phyloP scores from a whole-genome alignment of 2,329 filamentous ascomycete genomes.

The Alternaria solani region DNA sequence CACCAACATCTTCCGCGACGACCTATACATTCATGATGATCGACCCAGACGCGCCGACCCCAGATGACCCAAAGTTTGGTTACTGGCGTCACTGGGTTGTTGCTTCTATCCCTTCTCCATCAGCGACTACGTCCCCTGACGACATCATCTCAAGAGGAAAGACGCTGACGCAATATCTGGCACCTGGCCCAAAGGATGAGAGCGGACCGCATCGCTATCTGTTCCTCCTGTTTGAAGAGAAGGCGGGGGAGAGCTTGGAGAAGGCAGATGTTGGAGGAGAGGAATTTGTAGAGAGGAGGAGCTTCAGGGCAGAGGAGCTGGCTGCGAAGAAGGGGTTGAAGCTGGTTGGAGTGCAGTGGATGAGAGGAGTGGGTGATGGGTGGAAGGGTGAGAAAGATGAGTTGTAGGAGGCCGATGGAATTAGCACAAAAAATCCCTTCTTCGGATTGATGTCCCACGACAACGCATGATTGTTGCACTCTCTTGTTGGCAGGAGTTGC shows the following conservation, averaged over 20 bases:
- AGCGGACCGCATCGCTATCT: conserved; percentile 47
- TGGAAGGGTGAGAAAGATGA: conserved; percentile 36
- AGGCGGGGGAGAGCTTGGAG: conserved; percentile 25
- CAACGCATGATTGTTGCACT: neutral
- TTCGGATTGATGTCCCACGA: neutral
- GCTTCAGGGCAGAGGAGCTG: conserved; percentile 37
- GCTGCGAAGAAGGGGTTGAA: conserved; percentile 37
- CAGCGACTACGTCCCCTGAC: neutral
- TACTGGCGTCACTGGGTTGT: conserved; percentile 66
- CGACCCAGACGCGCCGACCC: conserved; percentile 65
- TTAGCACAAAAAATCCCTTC: too few species aligned
- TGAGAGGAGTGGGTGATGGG: conserved; percentile 49
- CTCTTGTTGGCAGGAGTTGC: neutral
- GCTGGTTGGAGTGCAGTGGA: conserved; percentile 48
- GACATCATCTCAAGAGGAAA: conserved; percentile 24
- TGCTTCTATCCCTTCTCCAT: conserved; percentile 18
- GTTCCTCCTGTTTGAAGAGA: conserved; percentile 44
- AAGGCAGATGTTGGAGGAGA: conserved; percentile 46
- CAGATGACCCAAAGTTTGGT: conserved; percentile 63
- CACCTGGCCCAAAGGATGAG: conserved; percentile 47
- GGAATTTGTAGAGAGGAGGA: conserved; percentile 47
- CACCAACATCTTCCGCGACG: conserved; percentile 3
- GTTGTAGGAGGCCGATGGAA: conserved; percentile 5
- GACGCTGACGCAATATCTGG: conserved; percentile 43
- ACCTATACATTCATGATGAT: conserved; percentile 60